Evolutionary conservation across 1,139 yeast genomes (phyloP).

Genomic region (Hemisphaericaspora subhashii): DNA sequence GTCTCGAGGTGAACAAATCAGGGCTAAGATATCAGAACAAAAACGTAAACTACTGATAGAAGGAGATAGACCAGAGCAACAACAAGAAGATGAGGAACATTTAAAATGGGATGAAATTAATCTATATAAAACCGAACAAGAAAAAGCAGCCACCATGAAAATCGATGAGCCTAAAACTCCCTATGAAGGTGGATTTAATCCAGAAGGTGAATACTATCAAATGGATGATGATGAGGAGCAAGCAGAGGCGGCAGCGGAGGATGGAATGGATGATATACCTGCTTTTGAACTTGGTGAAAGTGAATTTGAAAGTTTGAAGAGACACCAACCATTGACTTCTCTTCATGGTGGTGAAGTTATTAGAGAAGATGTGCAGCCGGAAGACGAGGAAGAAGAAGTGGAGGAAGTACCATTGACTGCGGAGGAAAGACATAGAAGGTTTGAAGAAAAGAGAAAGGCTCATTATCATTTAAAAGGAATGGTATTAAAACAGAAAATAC

Average conservation of each 20-base stretch:
- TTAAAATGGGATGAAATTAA: constrained; percentile 77
- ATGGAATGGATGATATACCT: constrained; percentile 27
- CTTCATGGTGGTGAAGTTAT: constrained; percentile 42
- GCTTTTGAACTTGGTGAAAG: constrained; percentile 47
- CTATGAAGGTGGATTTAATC: constrained; percentile 89
- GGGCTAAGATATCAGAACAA: constrained; percentile 37
- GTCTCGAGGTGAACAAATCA: constrained; percentile 38
- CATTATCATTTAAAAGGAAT: constrained; percentile 75
- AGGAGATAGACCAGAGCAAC: no score
- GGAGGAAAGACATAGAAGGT: constrained; percentile 63
- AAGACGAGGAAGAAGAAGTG: constrained; percentile 35
- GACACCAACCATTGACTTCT: constrained; percentile 20
- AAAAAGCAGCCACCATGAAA: constrained; percentile 72
- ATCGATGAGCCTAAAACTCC: constrained; percentile 98
- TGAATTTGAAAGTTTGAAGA: constrained; percentile 28
- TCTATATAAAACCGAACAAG: constrained; percentile 64
- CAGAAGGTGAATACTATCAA: constrained; percentile 77
- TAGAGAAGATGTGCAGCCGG: constrained; percentile 24
- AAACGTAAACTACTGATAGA: constrained; percentile 11
- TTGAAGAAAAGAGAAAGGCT: constrained; percentile 73
- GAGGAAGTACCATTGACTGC: constrained; percentile 45
- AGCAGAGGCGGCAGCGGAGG: constrained; percentile 7
- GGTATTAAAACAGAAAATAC: constrained; percentile 43
- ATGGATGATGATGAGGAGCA: constrained; percentile 65
- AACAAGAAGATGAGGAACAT: constrained; percentile 22